Percentiles rank a stretch among this genome's conserved stretches.
phyloP scores from a whole-genome alignment of 2,329 filamentous ascomycete species.

The Trichophyton mentagrophytes region DNA sequence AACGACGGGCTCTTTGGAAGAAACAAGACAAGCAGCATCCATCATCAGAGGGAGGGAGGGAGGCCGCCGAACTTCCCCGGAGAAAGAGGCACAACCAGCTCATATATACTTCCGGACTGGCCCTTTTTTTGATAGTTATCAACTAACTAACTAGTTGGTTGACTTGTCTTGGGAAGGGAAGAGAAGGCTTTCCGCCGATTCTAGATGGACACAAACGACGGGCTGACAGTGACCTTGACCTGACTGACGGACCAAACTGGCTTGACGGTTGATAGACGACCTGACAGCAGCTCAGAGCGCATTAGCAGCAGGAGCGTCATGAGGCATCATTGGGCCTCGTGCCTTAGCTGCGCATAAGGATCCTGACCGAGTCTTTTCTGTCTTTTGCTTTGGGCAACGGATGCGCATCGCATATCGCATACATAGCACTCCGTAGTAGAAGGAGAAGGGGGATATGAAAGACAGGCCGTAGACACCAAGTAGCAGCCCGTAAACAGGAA shows the following conservation, averaged over 20 bases:
- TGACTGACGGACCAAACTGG: background rate
- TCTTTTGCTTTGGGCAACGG: background rate
- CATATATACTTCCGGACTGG: background rate
- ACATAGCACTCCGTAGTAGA: no score
- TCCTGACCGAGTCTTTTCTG: background rate
- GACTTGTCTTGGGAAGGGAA: background rate
- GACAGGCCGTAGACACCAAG: no score
- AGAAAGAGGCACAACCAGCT: background rate
- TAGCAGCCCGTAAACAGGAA: no score
- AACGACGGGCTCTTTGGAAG: background rate
- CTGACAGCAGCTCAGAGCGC: background rate
- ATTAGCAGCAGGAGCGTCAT: background rate
- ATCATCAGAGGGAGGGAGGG: background rate
- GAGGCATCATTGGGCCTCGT: background rate
- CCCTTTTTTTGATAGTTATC: background rate
- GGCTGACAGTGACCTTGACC: no score
- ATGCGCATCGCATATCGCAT: background rate
- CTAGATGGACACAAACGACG: background rate
- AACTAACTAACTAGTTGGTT: background rate
- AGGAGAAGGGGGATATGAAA: background rate
- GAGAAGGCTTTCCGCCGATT: background rate
- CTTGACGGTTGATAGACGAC: background rate
- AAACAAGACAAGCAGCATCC: background rate
- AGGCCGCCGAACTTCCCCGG: background rate
- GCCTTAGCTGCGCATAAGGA: background rate